Evolutionary conservation across 116 monocot species (phyloP).

Genomic region (Cymodocea nodosa): DNA sequence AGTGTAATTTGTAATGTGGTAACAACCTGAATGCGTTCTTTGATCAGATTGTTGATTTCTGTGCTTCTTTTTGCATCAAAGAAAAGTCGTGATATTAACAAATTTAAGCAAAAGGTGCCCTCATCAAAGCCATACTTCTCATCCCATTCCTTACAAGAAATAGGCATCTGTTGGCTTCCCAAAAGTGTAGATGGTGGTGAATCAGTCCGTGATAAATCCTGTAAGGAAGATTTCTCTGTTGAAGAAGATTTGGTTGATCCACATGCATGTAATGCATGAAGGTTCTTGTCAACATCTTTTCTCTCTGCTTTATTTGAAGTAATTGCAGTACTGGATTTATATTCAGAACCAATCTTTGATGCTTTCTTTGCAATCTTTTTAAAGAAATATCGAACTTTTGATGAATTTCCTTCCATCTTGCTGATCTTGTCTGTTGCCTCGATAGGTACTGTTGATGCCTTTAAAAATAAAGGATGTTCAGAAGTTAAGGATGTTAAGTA

Average conservation of each 20-base stretch:
- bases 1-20: background rate
- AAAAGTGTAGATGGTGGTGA: conserved; percentile 11
- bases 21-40: conserved; percentile 82
- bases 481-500: conserved; percentile 55
- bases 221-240: conserved; percentile 24
- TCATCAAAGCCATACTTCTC: conserved; percentile 56
- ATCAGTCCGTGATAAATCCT: conserved; percentile 28
- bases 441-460: conserved; percentile 29
- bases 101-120: conserved; percentile 77
- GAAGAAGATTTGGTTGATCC: conserved; percentile 22
- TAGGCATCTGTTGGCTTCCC: conserved; percentile 7
- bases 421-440: conserved; percentile 38
- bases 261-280: conserved; percentile 10
- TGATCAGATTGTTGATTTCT: conserved; percentile 40
- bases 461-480: conserved; percentile 64
- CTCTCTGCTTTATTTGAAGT: conserved; percentile 32
- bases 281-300: conserved; percentile 33
- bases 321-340: conserved; percentile 18
- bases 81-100: conserved; percentile 71
- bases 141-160: conserved; percentile 22
- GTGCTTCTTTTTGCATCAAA: conserved; percentile 82
- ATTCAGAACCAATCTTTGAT: conserved; percentile 39
- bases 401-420: conserved; percentile 46
- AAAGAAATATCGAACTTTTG: conserved; percentile 60
- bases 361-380: conserved; percentile 65